Conservation (phyloP, 371 early-diverging fungal species). For the Mucor saturninus region DNA sequence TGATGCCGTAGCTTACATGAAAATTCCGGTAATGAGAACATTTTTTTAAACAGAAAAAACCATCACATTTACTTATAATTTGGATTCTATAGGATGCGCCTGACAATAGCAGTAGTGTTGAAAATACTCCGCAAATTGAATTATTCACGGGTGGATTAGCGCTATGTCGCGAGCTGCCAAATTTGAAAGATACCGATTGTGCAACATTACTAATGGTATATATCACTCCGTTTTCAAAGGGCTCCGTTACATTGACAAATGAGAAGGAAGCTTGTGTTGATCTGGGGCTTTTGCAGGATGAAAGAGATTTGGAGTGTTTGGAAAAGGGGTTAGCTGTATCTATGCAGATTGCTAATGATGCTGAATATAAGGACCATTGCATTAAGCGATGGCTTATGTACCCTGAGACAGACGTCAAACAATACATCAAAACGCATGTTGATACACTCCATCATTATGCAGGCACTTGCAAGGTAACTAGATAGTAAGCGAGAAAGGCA, state of each 20-base stretch:
- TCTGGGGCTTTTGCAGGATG: constrained; percentile 21
- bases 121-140: constrained; percentile 33
- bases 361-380: constrained; percentile 11
- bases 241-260: constrained; percentile 15
- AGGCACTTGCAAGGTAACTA: constrained; percentile 48
- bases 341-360: constrained; percentile 20
- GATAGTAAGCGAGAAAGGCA: not conserved
- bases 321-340: constrained; percentile 24
- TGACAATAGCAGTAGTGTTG: constrained; percentile 22
- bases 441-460: constrained; percentile 45
- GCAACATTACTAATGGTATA: constrained; percentile 27
- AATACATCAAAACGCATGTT: constrained; percentile 30
- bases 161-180: constrained; percentile 23
- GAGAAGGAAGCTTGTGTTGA: constrained; percentile 11
- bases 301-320: constrained; percentile 25
- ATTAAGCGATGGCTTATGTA: constrained; percentile 24
- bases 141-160: constrained; percentile 32
- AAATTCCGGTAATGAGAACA: constrained; percentile 22
- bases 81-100: constrained; percentile 22
- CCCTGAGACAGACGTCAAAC: constrained; percentile 9
- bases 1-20: constrained; percentile 40
- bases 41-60: not conserved
- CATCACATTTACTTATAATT: not conserved
- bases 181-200: constrained; percentile 22
- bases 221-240: constrained; percentile 29